phyloP scores from a whole-genome alignment of 371 early-diverging fungal genomes.

The Rhizopus arrhizus region DNA sequence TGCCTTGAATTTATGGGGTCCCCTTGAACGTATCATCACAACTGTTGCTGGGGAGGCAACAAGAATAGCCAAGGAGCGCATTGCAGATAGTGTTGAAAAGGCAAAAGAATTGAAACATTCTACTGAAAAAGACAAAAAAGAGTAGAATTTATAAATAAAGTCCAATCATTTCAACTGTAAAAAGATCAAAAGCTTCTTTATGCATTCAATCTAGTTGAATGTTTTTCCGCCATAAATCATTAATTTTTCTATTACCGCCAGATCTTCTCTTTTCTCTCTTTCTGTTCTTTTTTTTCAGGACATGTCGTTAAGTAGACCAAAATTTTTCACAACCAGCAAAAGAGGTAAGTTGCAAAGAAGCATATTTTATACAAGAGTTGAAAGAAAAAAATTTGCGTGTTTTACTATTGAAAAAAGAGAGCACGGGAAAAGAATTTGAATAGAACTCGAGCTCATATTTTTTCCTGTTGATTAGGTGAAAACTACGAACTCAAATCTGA shows the following conservation, averaged over 20 bases:
- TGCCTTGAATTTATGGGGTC: slow-evolving; percentile 70
- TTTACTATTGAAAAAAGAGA: background rate
- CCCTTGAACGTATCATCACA: slow-evolving; percentile 56
- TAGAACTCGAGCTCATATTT: background rate
- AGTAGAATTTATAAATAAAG: background rate
- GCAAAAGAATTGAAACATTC: background rate
- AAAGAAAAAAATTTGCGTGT: too few relatives aligned
- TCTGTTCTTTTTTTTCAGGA: background rate
- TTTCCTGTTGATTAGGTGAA: slow-evolving; percentile 69
- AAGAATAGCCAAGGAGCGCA: slow-evolving; percentile 39
- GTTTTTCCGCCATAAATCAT: background rate
- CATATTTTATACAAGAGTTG: too few relatives aligned
- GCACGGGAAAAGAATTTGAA: background rate
- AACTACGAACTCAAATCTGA: slow-evolving; percentile 95
- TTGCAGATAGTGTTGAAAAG: slow-evolving; percentile 17
- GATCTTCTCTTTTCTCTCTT: background rate
- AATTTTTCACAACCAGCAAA: slow-evolving; percentile 68
- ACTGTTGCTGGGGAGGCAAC: slow-evolving; percentile 48
- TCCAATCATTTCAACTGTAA: too few relatives aligned
- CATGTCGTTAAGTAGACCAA: slow-evolving; percentile 40
- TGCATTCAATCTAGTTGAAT: background rate
- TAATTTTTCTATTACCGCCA: background rate
- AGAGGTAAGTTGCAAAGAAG: slow-evolving; percentile 48
- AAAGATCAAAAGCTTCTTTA: too few relatives aligned
- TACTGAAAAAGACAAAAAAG: slow-evolving; percentile 1